These are phyloP conservation scores for Fremontodendron californicum DNA, from an alignment of 345 rosid genomes.

Conservation along the genomic window DNA sequence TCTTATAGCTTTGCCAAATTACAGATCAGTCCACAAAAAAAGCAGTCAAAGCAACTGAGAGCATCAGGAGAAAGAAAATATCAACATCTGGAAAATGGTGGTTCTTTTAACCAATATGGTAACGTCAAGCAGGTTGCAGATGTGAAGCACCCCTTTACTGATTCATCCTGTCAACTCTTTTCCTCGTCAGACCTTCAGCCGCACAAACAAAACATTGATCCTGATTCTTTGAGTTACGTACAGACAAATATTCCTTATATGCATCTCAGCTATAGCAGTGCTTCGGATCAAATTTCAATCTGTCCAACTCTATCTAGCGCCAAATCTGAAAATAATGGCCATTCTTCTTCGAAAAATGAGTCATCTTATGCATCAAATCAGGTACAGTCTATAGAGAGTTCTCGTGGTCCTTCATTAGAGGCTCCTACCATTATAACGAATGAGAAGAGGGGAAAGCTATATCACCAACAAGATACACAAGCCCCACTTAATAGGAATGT, in stretches of 20 bases:
- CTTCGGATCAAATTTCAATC: constrained; percentile 47
- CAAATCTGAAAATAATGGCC: constrained; percentile 45
- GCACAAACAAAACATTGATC: constrained; percentile 17
- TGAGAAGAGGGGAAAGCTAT: constrained; percentile 29
- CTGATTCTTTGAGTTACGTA: constrained; percentile 29
- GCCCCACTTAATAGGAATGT: constrained; percentile 27
- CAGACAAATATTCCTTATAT: constrained; percentile 23
- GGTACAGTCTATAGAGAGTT: constrained; percentile 43
- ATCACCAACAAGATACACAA: constrained; percentile 25
- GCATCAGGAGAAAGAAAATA: constrained; percentile 41
- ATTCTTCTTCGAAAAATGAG: constrained; percentile 42
- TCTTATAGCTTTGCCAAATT: constrained; percentile 12
- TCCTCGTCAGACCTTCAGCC: constrained; percentile 25
- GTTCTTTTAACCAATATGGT: constrained; percentile 32
- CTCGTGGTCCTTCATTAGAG: constrained; percentile 32
- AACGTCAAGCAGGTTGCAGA: constrained; percentile 32
- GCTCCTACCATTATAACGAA: constrained; percentile 27
- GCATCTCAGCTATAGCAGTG: constrained; percentile 30
- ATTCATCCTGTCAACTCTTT: constrained; percentile 27
- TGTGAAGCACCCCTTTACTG: constrained; percentile 20
- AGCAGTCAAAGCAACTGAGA: constrained; percentile 35
- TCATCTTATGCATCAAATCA: constrained; percentile 60
- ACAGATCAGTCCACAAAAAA: constrained; percentile 43
- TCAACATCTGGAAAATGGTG: constrained; percentile 36
- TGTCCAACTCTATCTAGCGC: constrained; percentile 41